A percentile compares a stretch with the other conserved stretches of the same genome.
Conservation (phyloP, 176 grass and related monocot species). For the Juncus inflexus region DNA sequence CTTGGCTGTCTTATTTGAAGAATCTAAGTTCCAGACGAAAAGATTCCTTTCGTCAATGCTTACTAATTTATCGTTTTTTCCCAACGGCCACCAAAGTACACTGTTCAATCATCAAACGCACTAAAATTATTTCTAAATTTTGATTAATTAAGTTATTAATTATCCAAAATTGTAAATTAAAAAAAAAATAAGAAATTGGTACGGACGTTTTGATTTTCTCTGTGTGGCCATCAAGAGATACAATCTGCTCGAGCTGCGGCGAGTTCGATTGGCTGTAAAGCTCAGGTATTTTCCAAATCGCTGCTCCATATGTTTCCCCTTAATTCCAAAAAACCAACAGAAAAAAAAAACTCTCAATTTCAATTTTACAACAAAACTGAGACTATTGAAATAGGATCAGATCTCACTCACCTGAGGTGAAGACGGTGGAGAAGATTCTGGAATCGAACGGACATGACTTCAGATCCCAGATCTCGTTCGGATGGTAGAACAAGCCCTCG, state of each 20-base stretch:
- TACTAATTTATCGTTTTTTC: slow-evolving; percentile 88
- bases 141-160: neutral
- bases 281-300: slow-evolving; percentile 80
- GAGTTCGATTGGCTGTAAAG: slow-evolving; percentile 65
- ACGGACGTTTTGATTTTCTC: slow-evolving; percentile 70
- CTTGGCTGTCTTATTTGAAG: slow-evolving; percentile 74
- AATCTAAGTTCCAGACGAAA: slow-evolving; percentile 87
- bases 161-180: slow-evolving; percentile 9
- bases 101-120: slow-evolving; percentile 42
- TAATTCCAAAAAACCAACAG: slow-evolving; percentile 15
- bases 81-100: slow-evolving; percentile 80
- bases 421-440: slow-evolving; percentile 86
- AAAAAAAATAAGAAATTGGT: slow-evolving; percentile 22
- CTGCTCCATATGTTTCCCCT: slow-evolving; percentile 87
- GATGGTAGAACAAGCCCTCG: slow-evolving; percentile 96
- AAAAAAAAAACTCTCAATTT: slow-evolving; percentile 28
- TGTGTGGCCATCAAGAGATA: slow-evolving; percentile 47
- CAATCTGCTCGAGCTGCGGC: slow-evolving; percentile 67
- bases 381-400: neutral
- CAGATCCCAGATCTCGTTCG: slow-evolving; percentile 99
- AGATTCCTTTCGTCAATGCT: slow-evolving; percentile 88
- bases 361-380: neutral
- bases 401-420: slow-evolving; percentile 65
- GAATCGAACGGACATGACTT: slow-evolving; percentile 91
- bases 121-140: slow-evolving; percentile 15